phyloP scores from a whole-genome alignment of 257 asterid genomes.

The Ballota nigra region DNA sequence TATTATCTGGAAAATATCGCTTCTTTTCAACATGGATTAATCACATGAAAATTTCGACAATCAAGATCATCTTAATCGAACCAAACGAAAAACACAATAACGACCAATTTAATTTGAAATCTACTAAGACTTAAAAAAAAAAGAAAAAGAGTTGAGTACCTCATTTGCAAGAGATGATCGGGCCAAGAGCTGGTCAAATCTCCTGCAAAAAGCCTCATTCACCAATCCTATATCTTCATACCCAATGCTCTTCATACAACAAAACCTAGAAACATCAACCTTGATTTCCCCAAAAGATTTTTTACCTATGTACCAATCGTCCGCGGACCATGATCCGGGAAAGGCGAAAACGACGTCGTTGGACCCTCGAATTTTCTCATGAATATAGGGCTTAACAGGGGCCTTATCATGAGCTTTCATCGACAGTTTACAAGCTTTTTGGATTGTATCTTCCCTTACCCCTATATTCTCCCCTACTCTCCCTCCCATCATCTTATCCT shows the following conservation, averaged over 20 bases:
- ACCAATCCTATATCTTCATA: conserved; percentile 54
- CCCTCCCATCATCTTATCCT: conserved; percentile 38
- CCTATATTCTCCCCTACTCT: conserved; percentile 53
- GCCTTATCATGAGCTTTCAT: conserved; percentile 65
- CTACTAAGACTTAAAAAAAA: neutral
- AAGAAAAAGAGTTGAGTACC: conserved; percentile 37
- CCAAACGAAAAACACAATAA: too few relatives aligned
- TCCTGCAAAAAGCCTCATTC: conserved; percentile 53
- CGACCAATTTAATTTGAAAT: too few relatives aligned
- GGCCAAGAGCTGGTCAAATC: conserved; percentile 49
- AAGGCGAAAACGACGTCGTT: conserved; percentile 60
- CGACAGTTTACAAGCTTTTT: conserved; percentile 56
- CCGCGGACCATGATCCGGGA: conserved; percentile 64
- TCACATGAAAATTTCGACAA: neutral
- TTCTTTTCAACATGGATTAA: neutral
- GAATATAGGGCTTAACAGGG: conserved; percentile 48
- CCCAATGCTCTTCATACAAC: conserved; percentile 63
- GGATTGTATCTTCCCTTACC: conserved; percentile 51
- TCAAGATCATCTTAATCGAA: too few relatives aligned
- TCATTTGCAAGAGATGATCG: conserved; percentile 51
- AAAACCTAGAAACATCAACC: conserved; percentile 46
- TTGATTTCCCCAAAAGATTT: conserved; percentile 60
- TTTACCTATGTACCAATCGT: conserved; percentile 45
- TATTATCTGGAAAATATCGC: neutral
- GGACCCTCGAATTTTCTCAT: conserved; percentile 45